Evolutionary conservation across 345 rosid genomes (phyloP), one percentile per base, ranked within the genome.

Genomic region (Syzygium aqueum): DNA sequence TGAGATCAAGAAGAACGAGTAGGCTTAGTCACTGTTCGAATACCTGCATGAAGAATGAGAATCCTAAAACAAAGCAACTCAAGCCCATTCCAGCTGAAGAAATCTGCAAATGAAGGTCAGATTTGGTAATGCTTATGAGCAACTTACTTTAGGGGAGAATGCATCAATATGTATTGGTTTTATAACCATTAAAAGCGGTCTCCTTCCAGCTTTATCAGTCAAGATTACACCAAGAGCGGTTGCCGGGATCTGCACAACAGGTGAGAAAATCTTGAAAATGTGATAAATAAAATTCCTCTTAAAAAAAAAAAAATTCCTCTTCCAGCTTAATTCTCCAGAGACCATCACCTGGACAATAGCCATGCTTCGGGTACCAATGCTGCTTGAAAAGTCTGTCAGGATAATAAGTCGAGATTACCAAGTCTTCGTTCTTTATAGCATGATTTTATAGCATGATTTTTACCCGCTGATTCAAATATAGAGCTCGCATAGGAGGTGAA

Each of bases 381-480:
- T 85, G 13, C 84, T 50, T 11, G 89, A 77, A 84, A 89, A 85
- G 57, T 40, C 90, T 87, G 84, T 84, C 53, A 11, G 0, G 77
- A 83, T 4, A 37, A 87, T 63, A 27, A 22, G 57, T 51, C 7
- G 17, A 85, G n/a, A 53, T 52, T 17, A 52, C 65, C 63, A 49
- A 33, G 53, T 21, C 59, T 84, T 53, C 23, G 21, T 16, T 30
- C 59, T 28, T 40, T 84, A n/a, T n/a, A n/a, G n/a, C n/a, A n/a
- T n/a, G n/a, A n/a, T n/a, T n/a, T n/a, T n/a, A 37, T 5, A 5
- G 27, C 82, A 2, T 73, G 82, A 3, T 37, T 40, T 57, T 61
- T 87, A 93, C 96, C 93, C 53, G 94, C 92, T 87, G 87, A 84
- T 51, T 90, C 92, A 88, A 95, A 93, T 49, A 93, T 90, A 54